Conservation (phyloP, 129 eudicot species). For the Flaveria brownii region DNA sequence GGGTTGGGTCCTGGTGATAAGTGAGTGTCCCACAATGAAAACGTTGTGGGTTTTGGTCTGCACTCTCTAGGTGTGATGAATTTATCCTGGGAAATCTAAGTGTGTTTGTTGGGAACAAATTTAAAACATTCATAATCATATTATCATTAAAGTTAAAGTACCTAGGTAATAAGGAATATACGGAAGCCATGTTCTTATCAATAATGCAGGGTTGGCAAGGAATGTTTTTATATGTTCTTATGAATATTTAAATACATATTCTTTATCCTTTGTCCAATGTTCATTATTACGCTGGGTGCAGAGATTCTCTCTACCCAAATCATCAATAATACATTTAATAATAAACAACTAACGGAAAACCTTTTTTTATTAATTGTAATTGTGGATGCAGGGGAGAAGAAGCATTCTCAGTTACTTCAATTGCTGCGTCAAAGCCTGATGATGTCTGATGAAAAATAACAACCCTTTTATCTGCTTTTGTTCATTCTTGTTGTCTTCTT, state of each 20-base stretch:
- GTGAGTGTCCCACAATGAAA: too few species aligned
- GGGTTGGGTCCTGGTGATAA: conserved; percentile 1
- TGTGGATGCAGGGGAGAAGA: conserved; percentile 52
- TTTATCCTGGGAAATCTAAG: too few species aligned
- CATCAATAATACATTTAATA: not conserved
- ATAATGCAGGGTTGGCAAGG: conserved; percentile 28
- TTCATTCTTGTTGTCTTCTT: conserved; percentile 18
- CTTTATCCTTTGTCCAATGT: not conserved
- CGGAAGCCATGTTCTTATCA: conserved; percentile 31
- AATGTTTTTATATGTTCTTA: conserved; percentile 36
- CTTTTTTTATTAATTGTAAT: not conserved
- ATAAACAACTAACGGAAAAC: not conserved
- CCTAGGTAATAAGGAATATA: conserved; percentile 27
- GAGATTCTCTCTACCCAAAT: too few species aligned
- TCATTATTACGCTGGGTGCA: conserved; percentile 17
- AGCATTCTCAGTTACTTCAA: conserved; percentile 69
- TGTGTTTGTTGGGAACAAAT: too few species aligned
- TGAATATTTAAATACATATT: conserved; percentile 11
- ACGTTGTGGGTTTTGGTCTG: too few species aligned
- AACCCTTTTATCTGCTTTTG: conserved; percentile 14
- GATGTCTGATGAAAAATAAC: not conserved
- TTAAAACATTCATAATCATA: too few species aligned
- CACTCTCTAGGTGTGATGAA: too few species aligned
- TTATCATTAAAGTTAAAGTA: too few species aligned
- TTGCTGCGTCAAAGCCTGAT: conserved; percentile 68